These are phyloP conservation scores for Fusarium anguioides DNA, from an alignment of 2,329 filamentous ascomycete genomes.

Conservation along the genomic window DNA sequence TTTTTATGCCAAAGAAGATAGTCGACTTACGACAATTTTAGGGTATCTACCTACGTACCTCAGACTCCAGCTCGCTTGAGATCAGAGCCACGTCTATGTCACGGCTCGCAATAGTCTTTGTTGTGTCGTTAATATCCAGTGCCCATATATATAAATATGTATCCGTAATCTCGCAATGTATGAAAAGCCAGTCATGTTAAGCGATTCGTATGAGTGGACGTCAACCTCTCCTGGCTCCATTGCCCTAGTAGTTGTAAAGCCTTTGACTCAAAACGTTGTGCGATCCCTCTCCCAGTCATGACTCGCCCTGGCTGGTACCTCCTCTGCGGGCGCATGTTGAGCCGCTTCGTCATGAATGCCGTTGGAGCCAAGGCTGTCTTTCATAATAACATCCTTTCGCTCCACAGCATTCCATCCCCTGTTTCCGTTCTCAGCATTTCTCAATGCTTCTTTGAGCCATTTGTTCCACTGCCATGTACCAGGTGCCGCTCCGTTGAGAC, in stretches of 20 bases:
- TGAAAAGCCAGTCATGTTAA: background rate
- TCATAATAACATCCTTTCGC: conserved; percentile 62
- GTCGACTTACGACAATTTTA: background rate
- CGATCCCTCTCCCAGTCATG: conserved; percentile 40
- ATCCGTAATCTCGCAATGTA: background rate
- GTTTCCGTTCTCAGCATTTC: conserved; percentile 49
- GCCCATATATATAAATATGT: background rate
- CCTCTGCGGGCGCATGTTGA: conserved; percentile 47
- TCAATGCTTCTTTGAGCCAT: conserved; percentile 64
- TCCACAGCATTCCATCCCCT: conserved; percentile 59
- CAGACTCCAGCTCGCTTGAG: background rate
- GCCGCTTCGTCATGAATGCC: conserved; percentile 43
- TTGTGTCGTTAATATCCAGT: background rate
- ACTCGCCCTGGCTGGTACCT: conserved; percentile 38
- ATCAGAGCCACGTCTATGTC: background rate
- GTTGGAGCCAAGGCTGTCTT: conserved; percentile 38
- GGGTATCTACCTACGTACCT: conserved; percentile 5
- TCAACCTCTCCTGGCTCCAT: background rate
- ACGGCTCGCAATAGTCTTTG: background rate
- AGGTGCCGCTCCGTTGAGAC: conserved; percentile 62
- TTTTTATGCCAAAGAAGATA: conserved; percentile 2
- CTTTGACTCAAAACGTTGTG: conserved; percentile 36
- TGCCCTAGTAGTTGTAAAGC: background rate
- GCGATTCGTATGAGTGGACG: background rate
- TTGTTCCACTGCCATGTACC: conserved; percentile 62